Evolutionary conservation across 2,329 filamentous ascomycete species (phyloP), one percentile per base, ranked within the genome.

Genomic region (Apiospora rasikravindrae): DNA sequence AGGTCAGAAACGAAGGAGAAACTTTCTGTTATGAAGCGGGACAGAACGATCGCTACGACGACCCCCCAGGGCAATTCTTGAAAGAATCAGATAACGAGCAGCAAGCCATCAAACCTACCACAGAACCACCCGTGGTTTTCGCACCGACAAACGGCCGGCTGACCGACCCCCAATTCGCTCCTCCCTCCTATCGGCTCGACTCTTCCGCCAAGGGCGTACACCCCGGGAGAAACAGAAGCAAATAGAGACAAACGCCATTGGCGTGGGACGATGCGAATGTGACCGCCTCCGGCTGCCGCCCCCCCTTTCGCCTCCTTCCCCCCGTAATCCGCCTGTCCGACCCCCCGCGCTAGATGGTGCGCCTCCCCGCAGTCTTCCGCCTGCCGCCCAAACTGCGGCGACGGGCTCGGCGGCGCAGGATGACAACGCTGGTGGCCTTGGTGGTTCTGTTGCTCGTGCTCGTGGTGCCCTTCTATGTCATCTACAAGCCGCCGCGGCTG

Each of bases 401-500:
- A 73, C 87, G 86, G 76, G 88, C 87, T 72, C 85, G 88, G 73
- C 87, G 88, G 71, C 88, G 87, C 79, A 86, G 89, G 77, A 89
- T 90, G 87, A 84, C 86, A 53, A 89, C 87, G 67, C 84, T 89
- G 57, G 75, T 86, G 72, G 75, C 80, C 37, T 82, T 90, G 70
- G 73, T 84, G 26, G 79, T 81, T 78, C 72, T 81, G 61, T n/a
- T 80, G n/a, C 70, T 82, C 26, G 72, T 83, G 45, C 73, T 80
- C 45, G 69, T 85, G 29, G 70, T 82, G 10, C 83, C 85, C 69
- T 83, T 92, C 75, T 96, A 94, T 84, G 81, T 89, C 74, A 86
- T 97, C 76, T 97, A 97, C 87, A 95, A 94, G 80, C 94, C 95
- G 2, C 94, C 95, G 0, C 82, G 81, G n/a, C 81, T 88, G 66